Conservation (phyloP, 371 early-diverging fungal genomes). For the Mortierella sp. region DNA sequence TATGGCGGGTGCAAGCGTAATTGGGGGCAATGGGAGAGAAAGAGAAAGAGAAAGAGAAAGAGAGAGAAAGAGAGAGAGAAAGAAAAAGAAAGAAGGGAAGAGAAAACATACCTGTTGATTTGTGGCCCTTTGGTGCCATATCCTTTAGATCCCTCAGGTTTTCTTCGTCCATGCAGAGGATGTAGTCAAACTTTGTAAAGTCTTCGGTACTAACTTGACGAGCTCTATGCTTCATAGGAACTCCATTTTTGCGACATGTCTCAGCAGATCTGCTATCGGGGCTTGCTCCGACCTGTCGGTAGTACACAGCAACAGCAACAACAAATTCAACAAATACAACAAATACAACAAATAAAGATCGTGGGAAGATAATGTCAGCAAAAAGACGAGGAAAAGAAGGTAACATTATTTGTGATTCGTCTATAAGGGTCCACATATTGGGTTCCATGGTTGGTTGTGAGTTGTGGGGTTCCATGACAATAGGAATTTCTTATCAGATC, state of each 20-base stretch:
- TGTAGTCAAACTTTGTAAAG: slow-evolving; percentile 83
- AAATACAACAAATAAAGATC: not conserved
- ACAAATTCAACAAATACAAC: not conserved
- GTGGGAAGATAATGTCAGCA: not conserved
- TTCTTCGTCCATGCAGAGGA: slow-evolving; percentile 89
- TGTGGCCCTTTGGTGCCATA: slow-evolving; percentile 62
- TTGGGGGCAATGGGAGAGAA: too few relatives aligned
- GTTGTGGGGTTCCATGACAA: too few relatives aligned
- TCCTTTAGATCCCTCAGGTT: slow-evolving; percentile 78
- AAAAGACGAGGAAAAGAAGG: too few relatives aligned
- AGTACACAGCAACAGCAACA: not conserved
- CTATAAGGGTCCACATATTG: not conserved
- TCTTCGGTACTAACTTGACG: slow-evolving; percentile 74
- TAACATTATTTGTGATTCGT: too few relatives aligned
- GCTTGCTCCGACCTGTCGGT: slow-evolving; percentile 68
- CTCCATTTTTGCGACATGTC: slow-evolving; percentile 82
- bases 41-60: not conserved
- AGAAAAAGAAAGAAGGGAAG: not conserved
- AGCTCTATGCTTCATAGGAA: slow-evolving; percentile 84
- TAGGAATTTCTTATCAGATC: too few relatives aligned
- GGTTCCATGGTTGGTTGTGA: not conserved
- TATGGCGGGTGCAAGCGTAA: too few relatives aligned
- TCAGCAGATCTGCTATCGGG: slow-evolving; percentile 82
- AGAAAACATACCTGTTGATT: slow-evolving; percentile 61
- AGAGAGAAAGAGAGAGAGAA: not conserved